Base-by-base conservation (phyloP, 2,329 filamentous ascomycete genomes). In the Fusarium kyushuense region DNA sequence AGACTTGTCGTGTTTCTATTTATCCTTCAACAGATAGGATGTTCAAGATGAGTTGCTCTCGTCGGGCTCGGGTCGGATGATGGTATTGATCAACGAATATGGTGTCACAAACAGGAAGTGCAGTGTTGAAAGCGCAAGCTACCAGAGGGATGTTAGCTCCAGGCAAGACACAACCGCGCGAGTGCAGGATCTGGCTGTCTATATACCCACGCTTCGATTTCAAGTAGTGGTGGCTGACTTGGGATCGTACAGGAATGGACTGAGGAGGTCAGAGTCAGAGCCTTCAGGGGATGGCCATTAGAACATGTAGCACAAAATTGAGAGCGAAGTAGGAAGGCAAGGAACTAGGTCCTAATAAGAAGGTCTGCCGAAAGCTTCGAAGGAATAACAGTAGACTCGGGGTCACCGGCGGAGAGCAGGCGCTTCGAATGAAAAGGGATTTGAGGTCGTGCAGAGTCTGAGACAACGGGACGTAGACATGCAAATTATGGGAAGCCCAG, bases 381-480 rank as follows among this genome's bases (percentile, higher is more conserved):
- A 71, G 63, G 65, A 63, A 73, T 57, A 64, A 71, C 67, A 58
- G 61, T 23, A 69, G 64, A 75, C 72, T 75, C 72, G 72, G 67
- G 65, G 63, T 74, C 70, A 74, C 71, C 67, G 63, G 70, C 62
- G 61, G 70, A 70, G 65, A 67, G 69, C 64, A 70, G 69, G 67
- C 66, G 60, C 60, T 73, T 71, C 71, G 70, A 72, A 69, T 71
- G 66, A 71, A 65, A 72, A 73, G 69, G 29, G 66, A 67, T 30
- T 65, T 68, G 65, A 53, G 74, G 79, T 82, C 72, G 80, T 71
- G 80, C 79, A 82, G 77, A 77, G 72, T 72, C 78, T 80, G 79
- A 82, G 80, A 81, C 80, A 81, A 76, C 75, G 75, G 76, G 74
- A 75, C 77, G 74, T 72, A 71, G 74, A 75, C 76, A 76, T 77